Evolutionary conservation across 2,329 filamentous ascomycete species (phyloP).

Genomic region (Penicillium fuscoglaucum): DNA sequence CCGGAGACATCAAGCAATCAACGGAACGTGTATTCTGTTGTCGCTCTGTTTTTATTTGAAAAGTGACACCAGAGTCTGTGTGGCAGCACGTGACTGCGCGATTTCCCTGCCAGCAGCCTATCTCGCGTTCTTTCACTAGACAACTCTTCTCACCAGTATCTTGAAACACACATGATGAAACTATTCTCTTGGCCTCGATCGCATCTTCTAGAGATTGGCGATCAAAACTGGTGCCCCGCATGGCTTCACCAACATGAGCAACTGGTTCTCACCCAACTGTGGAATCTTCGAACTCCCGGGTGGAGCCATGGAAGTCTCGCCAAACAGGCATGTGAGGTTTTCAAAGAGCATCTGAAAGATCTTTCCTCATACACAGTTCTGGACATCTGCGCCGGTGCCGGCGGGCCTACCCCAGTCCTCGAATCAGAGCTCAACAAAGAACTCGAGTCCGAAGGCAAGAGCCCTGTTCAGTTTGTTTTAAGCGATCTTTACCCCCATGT

Average conservation of each 20-base stretch:
- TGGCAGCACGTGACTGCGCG: background rate
- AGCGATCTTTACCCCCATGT: conserved; percentile 67
- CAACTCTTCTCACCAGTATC: background rate
- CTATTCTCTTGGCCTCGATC: conserved; percentile 17
- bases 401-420: conserved; percentile 67
- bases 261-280: conserved; percentile 25
- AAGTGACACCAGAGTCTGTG: background rate
- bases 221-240: conserved; percentile 65
- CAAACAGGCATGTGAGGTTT: conserved; percentile 15
- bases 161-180: background rate
- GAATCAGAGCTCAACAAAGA: conserved; percentile 59
- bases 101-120: background rate
- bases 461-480: conserved; percentile 59
- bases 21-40: background rate
- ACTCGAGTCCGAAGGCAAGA: conserved; percentile 20
- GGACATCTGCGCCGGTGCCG: conserved; percentile 74
- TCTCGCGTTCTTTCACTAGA: background rate
- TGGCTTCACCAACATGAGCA: conserved; percentile 59
- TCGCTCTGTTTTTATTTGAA: background rate
- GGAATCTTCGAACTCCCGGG: conserved; percentile 21
- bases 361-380: conserved; percentile 62
- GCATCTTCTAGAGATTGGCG: conserved; percentile 68
- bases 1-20: background rate
- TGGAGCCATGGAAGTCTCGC: conserved; percentile 19
- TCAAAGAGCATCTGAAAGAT: conserved; percentile 41